A percentile compares a stretch with the other conserved stretches of the same genome.
Conservation (phyloP, 179 eudicot species). For the Spergularia azorica region DNA sequence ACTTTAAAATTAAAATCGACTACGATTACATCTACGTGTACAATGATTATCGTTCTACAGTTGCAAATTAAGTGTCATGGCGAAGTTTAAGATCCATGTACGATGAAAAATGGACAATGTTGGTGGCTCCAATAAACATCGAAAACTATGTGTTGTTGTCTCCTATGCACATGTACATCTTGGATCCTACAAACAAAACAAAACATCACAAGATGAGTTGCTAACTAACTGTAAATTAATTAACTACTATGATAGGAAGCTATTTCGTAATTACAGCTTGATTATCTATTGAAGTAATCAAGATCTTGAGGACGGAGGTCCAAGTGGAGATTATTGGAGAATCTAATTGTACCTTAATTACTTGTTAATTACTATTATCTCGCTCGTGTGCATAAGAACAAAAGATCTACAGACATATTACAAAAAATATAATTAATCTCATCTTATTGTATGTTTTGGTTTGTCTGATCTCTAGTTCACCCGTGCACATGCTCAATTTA, state of each 20-base stretch:
- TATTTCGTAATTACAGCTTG: neutral
- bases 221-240: slow-evolving; percentile 5
- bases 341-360: neutral
- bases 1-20: no score
- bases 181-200: slow-evolving; percentile 29
- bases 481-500: slow-evolving; percentile 23
- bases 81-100: slow-evolving; percentile 31
- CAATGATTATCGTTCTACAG: neutral
- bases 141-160: slow-evolving; percentile 29
- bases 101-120: slow-evolving; percentile 6
- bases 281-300: neutral
- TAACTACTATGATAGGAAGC: neutral
- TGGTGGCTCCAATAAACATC: slow-evolving; percentile 14
- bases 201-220: slow-evolving; percentile 11
- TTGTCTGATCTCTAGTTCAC: slow-evolving; percentile 10
- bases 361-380: neutral
- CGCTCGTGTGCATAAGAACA: slow-evolving; percentile 30
- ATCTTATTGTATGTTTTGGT: slow-evolving; percentile 1
- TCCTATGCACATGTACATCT: slow-evolving; percentile 23
- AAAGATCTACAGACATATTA: slow-evolving; percentile 14
- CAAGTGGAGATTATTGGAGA: neutral
- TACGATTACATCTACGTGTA: no score
- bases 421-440: no score
- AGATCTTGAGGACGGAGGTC: neutral
- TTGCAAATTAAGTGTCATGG: slow-evolving; percentile 11